Percentiles rank a stretch among this genome's conserved stretches.
phyloP scores from a whole-genome alignment of 192 early-diverging fungal species.

The Mortierella hygrophila region DNA sequence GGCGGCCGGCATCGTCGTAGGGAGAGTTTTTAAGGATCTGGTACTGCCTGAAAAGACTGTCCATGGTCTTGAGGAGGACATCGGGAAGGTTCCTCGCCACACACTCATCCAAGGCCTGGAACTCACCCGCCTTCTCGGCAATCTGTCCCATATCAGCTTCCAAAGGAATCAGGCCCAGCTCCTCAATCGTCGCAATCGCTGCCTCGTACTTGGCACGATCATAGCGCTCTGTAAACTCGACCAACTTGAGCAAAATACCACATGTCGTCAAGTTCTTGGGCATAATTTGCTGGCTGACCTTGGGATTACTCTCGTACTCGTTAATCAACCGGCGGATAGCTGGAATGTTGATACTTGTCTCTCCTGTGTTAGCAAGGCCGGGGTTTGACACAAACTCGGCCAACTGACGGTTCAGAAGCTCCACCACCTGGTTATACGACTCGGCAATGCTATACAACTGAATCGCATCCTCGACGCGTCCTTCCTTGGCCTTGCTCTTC shows the following conservation, averaged over 20 bases:
- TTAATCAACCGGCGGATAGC: slow-evolving; percentile 23
- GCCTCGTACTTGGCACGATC: slow-evolving; percentile 67
- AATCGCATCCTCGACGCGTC: slow-evolving; percentile 79
- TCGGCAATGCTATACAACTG: slow-evolving; percentile 82
- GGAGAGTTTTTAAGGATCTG: slow-evolving; percentile 68
- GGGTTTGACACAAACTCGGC: slow-evolving; percentile 69
- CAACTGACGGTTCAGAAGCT: slow-evolving; percentile 75
- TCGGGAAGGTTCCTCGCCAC: slow-evolving; percentile 84
- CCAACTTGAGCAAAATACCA: slow-evolving; percentile 65
- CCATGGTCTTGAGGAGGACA: slow-evolving; percentile 81
- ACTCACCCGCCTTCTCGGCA: slow-evolving; percentile 74
- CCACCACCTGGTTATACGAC: slow-evolving; percentile 77
- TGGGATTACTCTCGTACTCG: slow-evolving; percentile 36
- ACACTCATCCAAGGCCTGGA: slow-evolving; percentile 72
- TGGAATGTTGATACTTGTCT: slow-evolving; percentile 40
- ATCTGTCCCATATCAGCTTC: slow-evolving; percentile 68
- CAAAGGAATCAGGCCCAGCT: slow-evolving; percentile 74
- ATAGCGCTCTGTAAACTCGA: slow-evolving; percentile 70
- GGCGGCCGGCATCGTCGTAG: slow-evolving; percentile 49
- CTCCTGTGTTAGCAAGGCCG: slow-evolving; percentile 23
- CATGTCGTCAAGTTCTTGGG: slow-evolving; percentile 65
- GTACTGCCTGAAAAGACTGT: slow-evolving; percentile 71
- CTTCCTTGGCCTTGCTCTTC: slow-evolving; percentile 75
- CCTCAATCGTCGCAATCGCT: slow-evolving; percentile 70
- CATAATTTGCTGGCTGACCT: slow-evolving; percentile 37